Percentiles rank a stretch among this genome's conserved stretches.
phyloP scores from a whole-genome alignment of 139 green algal genomes.

The Mychonastes homosphaera region DNA sequence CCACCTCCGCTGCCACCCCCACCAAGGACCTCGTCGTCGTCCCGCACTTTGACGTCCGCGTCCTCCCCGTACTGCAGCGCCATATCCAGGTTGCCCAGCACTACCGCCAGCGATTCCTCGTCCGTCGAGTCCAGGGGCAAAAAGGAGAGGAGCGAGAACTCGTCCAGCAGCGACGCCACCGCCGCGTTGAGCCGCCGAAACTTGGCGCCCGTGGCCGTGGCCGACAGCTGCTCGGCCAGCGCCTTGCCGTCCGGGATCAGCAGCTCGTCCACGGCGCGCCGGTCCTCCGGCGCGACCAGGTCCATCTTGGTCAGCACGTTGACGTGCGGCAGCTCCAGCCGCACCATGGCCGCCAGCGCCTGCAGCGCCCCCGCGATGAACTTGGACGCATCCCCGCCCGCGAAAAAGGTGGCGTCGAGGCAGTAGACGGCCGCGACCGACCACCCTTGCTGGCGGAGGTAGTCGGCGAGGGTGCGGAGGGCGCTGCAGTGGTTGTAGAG shows the following conservation, averaged over 20 bases:
- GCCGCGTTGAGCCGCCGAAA: slow-evolving; percentile 60
- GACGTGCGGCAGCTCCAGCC: slow-evolving; percentile 93
- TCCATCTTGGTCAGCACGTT: slow-evolving; percentile 98
- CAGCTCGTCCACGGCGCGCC: slow-evolving; percentile 58
- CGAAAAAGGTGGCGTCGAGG: slow-evolving; percentile 84
- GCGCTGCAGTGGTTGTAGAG: slow-evolving; percentile 89
- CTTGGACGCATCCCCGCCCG: slow-evolving; percentile 68
- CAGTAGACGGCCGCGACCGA: slow-evolving; percentile 83
- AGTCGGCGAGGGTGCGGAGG: slow-evolving; percentile 80
- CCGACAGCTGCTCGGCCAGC: neutral
- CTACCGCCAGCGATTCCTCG: slow-evolving; percentile 64
- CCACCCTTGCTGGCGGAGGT: slow-evolving; percentile 60
- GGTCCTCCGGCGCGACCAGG: slow-evolving; percentile 32
- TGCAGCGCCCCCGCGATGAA: slow-evolving; percentile 65
- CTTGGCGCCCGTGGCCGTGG: slow-evolving; percentile 33
- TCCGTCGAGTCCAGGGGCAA: slow-evolving; percentile 75
- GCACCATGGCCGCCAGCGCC: slow-evolving; percentile 86
- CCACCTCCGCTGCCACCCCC: slow-evolving; percentile 1
- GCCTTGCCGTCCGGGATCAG: slow-evolving; percentile 54
- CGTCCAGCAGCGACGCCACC: slow-evolving; percentile 62
- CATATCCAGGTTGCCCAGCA: slow-evolving; percentile 75
- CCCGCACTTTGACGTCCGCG: slow-evolving; percentile 70
- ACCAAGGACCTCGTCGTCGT: slow-evolving; percentile 31
- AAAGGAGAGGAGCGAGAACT: slow-evolving; percentile 81
- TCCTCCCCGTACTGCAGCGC: slow-evolving; percentile 92